Percentiles rank a stretch among this genome's conserved stretches.
Conservation (phyloP, 2,329 filamentous ascomycete genomes). For the Colletotrichum kahawae region DNA sequence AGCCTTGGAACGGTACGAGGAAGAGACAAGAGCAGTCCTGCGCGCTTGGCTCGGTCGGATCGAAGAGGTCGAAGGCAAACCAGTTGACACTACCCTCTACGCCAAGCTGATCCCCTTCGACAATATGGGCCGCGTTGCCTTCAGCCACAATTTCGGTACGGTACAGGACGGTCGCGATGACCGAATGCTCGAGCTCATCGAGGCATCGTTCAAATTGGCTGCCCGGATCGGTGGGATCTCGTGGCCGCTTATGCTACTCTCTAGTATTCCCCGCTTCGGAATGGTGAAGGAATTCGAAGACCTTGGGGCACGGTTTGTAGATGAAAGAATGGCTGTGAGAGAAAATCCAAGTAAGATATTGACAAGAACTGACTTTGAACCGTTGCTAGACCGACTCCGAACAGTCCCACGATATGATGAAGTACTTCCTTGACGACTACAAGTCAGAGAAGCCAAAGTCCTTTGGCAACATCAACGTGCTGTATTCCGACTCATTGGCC, state of each 20-base stretch:
- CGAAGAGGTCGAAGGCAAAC: constrained; percentile 16
- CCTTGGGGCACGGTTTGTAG: constrained; percentile 42
- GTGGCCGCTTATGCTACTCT: constrained; percentile 26
- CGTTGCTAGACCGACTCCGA: constrained; percentile 23
- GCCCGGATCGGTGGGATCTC: constrained; percentile 23
- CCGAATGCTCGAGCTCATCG: constrained; percentile 26
- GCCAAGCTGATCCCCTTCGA: constrained; percentile 31
- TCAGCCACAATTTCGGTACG: constrained; percentile 27
- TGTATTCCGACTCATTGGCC: constrained; percentile 26
- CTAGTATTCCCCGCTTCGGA: constrained; percentile 13
- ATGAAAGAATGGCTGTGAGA: constrained; percentile 25
- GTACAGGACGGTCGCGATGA: constrained; percentile 27
- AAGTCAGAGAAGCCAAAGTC: constrained; percentile 25
- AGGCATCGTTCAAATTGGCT: constrained; percentile 24
- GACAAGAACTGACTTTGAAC: neutral
- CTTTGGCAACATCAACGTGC: constrained; percentile 23
- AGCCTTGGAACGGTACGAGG: constrained; percentile 26
- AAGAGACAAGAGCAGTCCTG: constrained; percentile 23
- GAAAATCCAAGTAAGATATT: accelerated
- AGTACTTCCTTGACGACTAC: constrained; percentile 28
- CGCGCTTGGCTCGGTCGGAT: constrained; percentile 26
- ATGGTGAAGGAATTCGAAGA: constrained; percentile 43
- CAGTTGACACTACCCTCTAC: constrained; percentile 28
- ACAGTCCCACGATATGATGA: constrained; percentile 27
- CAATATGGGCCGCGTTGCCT: constrained; percentile 33